Conservation (phyloP, 2,329 filamentous ascomycete genomes). For the Microcyclosporella mali region DNA sequence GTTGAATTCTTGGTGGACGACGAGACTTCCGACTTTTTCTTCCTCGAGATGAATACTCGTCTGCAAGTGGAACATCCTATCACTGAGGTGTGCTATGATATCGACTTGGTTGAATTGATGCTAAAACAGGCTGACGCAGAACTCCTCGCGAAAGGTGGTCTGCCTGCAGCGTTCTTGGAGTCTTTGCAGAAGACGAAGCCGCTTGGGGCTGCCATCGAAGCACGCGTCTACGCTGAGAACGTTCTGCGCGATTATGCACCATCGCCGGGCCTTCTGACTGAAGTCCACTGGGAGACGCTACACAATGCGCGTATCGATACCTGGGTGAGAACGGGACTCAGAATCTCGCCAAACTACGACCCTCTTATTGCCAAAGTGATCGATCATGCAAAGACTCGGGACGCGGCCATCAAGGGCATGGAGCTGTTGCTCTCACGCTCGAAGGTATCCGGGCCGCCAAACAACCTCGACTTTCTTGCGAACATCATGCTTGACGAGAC, state of each 20-base stretch:
- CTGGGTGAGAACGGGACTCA: conserved; percentile 55
- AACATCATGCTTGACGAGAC: conserved; percentile 42
- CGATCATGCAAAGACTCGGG: conserved; percentile 42
- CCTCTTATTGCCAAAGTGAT: conserved; percentile 40
- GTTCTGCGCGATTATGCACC: conserved; percentile 55
- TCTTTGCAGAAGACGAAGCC: conserved; percentile 40
- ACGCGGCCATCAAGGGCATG: conserved; percentile 42
- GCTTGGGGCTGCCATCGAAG: conserved; percentile 48
- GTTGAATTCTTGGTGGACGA: conserved; percentile 89
- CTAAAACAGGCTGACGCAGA: conserved; percentile 50
- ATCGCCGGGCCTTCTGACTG: conserved; percentile 53
- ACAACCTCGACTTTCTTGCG: conserved; percentile 52
- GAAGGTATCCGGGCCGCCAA: conserved; percentile 48
- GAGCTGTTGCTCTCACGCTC: conserved; percentile 40
- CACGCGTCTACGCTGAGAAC: conserved; percentile 52
- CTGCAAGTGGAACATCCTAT: conserved; percentile 55
- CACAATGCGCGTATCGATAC: conserved; percentile 54
- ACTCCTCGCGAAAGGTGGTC: conserved; percentile 40
- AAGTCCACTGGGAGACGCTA: conserved; percentile 49
- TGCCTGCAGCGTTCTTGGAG: conserved; percentile 38
- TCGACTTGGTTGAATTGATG: conserved; percentile 53
- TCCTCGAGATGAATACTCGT: conserved; percentile 55
- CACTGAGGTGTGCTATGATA: conserved; percentile 50
- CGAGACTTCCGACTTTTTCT: conserved; percentile 70
- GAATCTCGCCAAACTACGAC: conserved; percentile 54